Base-by-base conservation (phyloP, 75 land plant species). In the Picea glauca region DNA sequence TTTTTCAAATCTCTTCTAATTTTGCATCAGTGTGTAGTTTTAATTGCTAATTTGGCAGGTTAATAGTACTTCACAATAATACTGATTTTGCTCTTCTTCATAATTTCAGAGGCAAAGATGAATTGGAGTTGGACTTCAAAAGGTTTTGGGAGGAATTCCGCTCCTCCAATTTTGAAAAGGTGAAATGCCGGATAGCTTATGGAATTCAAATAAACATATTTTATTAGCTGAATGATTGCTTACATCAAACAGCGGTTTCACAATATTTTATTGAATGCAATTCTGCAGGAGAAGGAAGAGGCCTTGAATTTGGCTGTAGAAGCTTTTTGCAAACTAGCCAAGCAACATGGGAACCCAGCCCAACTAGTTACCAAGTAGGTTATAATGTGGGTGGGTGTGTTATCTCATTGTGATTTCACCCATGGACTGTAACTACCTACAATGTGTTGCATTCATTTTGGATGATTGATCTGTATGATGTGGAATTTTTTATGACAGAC, bases 101-200 rank as follows among this genome's bases (percentile, higher is more conserved):
- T 79, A 40, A 61, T 23, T 83, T 73, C 92, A 96, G 97, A 86
- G 90, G 84, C 79, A 90, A 81, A 80, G 82, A 91, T 93, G 98
- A 95, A 74, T 76, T 93, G 83, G 99, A 98, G 78, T 82, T 91
- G 94, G 99, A 98, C 61, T 95, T 98, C 80, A 95, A 87, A 87
- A 88, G 89, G 77, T 90, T 79, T 77, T 98, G 99, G 99, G 98
- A 98, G 83, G 96, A 91, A 70, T 98, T 98, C 74, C 98, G 99
- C 67, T 91, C 96, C 68, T 88, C 96, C 75, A 79, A 78, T 78
- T 92, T 88, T 3, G 99, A 98, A 78, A 98, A 93, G 94, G 99
- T 95, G 60, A 30, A 30, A 1, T 35, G n/a, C 23, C 43, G 40
- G 54, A n/a, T n/a, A 70, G n/a, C 3, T 70, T 70, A 2, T 70